phyloP scores from a whole-genome alignment of 768 basidiomycete genomes.

The Boletellus ananas region DNA sequence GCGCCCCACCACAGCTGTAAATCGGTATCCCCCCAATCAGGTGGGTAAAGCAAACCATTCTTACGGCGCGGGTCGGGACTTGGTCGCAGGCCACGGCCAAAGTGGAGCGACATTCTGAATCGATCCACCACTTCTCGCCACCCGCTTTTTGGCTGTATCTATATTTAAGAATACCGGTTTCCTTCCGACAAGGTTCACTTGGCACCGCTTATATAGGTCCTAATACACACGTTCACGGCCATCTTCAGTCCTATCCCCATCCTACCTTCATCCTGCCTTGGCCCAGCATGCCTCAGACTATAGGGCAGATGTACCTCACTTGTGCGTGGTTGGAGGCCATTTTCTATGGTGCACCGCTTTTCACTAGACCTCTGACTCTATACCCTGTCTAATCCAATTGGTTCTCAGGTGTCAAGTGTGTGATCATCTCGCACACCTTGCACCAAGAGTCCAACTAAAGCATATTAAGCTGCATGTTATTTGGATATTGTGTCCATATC shows the following conservation, averaged over 20 bases:
- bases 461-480: slow-evolving; percentile 9
- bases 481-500: slow-evolving; percentile 11
- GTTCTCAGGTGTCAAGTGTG: slow-evolving; percentile 11
- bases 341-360: slow-evolving; percentile 13
- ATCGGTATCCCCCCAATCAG: too few relatives aligned
- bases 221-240: not conserved
- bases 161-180: not conserved
- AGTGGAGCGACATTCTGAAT: too few relatives aligned
- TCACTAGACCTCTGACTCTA: not conserved
- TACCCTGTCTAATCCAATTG: too few relatives aligned
- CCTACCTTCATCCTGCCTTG: not conserved
- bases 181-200: not conserved
- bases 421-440: not conserved
- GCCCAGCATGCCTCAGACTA: slow-evolving; percentile 6
- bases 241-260: not conserved
- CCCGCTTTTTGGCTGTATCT: not conserved
- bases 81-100: too few relatives aligned
- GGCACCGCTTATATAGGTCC: not conserved
- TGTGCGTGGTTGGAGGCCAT: slow-evolving; percentile 16
- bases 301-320: slow-evolving; percentile 17
- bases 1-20: too few relatives aligned
- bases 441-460: not conserved
- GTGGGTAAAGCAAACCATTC: too few relatives aligned
- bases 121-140: too few relatives aligned
- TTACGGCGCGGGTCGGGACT: too few relatives aligned